Evolutionary conservation across 139 green algal species (phyloP).

Genomic region (Picochlorum sp.): DNA sequence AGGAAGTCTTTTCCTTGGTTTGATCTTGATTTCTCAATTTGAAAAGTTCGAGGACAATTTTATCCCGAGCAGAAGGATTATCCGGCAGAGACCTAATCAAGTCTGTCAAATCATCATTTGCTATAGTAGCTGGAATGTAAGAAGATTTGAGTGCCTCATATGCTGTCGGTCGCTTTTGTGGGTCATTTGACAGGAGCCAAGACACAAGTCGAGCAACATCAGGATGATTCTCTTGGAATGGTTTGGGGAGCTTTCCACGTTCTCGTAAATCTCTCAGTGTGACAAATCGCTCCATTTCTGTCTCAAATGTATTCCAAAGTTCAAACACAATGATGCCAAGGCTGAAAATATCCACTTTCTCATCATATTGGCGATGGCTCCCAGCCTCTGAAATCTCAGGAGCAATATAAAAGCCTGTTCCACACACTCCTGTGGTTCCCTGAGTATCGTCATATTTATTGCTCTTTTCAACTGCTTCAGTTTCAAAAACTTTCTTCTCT

Average conservation of each 20-base stretch:
- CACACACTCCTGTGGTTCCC: constrained; percentile 57
- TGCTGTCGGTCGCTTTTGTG: constrained; percentile 64
- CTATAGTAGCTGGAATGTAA: constrained; percentile 67
- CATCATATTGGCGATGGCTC: constrained; percentile 48
- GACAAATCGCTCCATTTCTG: constrained; percentile 75
- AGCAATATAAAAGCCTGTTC: constrained; percentile 77
- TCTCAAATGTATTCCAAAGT: constrained; percentile 83
- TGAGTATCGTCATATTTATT: constrained; percentile 1
- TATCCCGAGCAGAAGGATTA: constrained; percentile 48
- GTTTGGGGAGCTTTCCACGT: constrained; percentile 40
- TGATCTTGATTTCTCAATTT: too few relatives aligned
- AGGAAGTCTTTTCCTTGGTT: too few relatives aligned
- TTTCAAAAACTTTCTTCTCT: not conserved
- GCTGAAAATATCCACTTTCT: constrained; percentile 49
- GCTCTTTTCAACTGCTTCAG: not conserved
- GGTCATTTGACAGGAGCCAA: constrained; percentile 66
- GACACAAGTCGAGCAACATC: constrained; percentile 35
- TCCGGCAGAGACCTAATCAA: constrained; percentile 72
- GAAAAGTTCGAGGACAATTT: too few relatives aligned
- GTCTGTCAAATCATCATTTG: constrained; percentile 79
- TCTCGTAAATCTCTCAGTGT: constrained; percentile 67
- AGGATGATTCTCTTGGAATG: constrained; percentile 53
- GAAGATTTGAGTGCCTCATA: constrained; percentile 62
- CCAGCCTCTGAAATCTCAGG: constrained; percentile 70
- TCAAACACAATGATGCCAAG: constrained; percentile 84